Conservation (phyloP, 306 rosid species). For the Quercus bicolor region DNA sequence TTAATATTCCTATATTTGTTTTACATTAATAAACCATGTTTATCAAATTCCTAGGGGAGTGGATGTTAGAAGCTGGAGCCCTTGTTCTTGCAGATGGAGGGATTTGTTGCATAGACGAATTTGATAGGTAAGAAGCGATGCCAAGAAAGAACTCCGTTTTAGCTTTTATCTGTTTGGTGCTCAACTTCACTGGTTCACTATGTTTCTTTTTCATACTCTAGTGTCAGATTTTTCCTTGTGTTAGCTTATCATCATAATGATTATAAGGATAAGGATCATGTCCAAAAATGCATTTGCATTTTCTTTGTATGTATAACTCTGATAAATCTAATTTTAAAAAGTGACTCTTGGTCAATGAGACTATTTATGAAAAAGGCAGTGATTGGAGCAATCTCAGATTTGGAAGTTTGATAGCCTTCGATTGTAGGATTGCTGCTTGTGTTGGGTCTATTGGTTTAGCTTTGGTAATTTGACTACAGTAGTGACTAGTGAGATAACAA, state of each 20-base stretch:
- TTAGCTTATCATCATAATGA: not conserved
- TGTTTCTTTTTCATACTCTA: not conserved
- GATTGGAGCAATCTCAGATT: not conserved
- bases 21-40: not conserved
- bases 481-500: too few relatives aligned
- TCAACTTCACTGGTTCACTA: not conserved
- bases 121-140: conserved; percentile 53
- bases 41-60: conserved; percentile 61
- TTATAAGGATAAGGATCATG: not conserved
- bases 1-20: not conserved
- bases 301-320: not conserved
- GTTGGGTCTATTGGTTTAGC: too few relatives aligned
- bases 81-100: conserved; percentile 99
- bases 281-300: not conserved
- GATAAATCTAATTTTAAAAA: not conserved
- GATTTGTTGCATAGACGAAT: conserved; percentile 95
- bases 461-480: too few relatives aligned
- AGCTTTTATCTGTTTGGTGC: not conserved
- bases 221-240: not conserved
- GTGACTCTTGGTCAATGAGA: not conserved
- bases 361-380: not conserved
- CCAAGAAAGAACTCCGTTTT: not conserved
- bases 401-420: not conserved
- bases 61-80: conserved; percentile 99
- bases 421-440: too few relatives aligned